phyloP scores from a whole-genome alignment of 768 basidiomycete species.

The Tulasnella sp. region DNA sequence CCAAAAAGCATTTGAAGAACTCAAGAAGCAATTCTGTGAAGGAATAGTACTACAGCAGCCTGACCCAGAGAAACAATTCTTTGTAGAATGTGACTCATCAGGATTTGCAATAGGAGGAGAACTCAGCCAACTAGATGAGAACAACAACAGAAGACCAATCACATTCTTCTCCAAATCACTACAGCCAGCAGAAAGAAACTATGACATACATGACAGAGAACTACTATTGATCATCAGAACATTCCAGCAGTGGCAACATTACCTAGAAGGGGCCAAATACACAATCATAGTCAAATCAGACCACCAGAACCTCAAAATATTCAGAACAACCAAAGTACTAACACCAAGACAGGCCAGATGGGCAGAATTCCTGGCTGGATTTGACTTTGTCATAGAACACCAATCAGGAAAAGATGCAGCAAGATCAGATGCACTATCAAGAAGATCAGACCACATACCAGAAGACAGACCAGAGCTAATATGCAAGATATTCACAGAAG shows the following conservation, averaged over 20 bases:
- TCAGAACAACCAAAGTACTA: not conserved
- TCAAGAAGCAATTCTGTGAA: constrained; percentile 14
- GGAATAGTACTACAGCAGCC: constrained; percentile 20
- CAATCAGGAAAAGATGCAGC: not conserved
- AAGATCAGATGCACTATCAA: not conserved
- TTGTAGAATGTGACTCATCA: not conserved
- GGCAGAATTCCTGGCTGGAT: not conserved
- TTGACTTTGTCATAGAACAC: not conserved
- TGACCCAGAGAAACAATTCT: constrained; percentile 20
- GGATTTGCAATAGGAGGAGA: not conserved
- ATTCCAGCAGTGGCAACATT: too few species aligned
- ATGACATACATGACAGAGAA: constrained; percentile 28
- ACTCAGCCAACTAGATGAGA: not conserved
- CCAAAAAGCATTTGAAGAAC: not conserved
- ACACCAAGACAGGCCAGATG: not conserved
- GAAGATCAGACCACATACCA: not conserved
- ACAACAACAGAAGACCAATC: constrained; percentile 8
- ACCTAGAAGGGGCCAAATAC: not conserved
- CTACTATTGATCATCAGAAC: constrained; percentile 21
- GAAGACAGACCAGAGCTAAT: not conserved
- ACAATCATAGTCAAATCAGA: not conserved
- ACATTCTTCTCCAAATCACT: constrained; percentile 14
- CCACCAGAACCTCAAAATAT: not conserved
- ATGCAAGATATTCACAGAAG: not conserved
- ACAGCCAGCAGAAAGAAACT: constrained; percentile 13